These are phyloP conservation scores for Pleurotus tuber-regium DNA, from an alignment of 768 basidiomycete genomes.

Conservation along the genomic window DNA sequence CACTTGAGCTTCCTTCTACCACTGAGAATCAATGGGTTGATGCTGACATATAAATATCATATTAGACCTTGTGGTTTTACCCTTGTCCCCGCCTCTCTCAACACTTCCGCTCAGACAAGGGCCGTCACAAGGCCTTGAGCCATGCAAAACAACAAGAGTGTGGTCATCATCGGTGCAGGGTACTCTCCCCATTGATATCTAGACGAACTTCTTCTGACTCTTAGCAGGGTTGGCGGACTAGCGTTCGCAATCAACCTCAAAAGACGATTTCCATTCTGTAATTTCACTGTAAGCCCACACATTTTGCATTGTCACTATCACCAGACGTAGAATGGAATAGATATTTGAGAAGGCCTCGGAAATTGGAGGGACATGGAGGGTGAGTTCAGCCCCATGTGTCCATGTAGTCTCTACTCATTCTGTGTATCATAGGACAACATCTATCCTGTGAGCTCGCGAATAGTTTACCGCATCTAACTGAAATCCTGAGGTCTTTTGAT, in stretches of 20 bases:
- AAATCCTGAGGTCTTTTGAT: neutral
- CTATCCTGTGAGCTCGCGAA: slow-evolving; percentile 17
- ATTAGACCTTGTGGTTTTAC: too few relatives aligned
- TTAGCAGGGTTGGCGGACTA: slow-evolving; percentile 37
- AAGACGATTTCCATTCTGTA: slow-evolving; percentile 30
- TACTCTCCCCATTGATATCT: neutral
- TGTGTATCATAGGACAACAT: slow-evolving; percentile 23
- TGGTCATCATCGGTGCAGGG: slow-evolving; percentile 6
- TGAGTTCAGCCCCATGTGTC: slow-evolving; percentile 20
- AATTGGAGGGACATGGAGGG: slow-evolving; percentile 54
- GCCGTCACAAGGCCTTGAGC: too few relatives aligned
- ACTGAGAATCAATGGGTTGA: too few relatives aligned
- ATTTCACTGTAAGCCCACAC: slow-evolving; percentile 35
- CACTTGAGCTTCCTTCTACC: too few relatives aligned
- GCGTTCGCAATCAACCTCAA: slow-evolving; percentile 41
- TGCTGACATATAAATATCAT: too few relatives aligned
- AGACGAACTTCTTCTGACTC: neutral
- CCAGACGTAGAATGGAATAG: slow-evolving; percentile 21
- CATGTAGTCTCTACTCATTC: neutral
- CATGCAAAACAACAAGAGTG: neutral
- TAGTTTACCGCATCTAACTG: neutral
- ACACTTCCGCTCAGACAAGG: neutral
- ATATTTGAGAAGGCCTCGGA: slow-evolving; percentile 44
- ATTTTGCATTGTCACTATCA: neutral
- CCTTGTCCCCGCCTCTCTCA: too few relatives aligned